phyloP scores from a whole-genome alignment of 2,329 filamentous ascomycete genomes.

The Exutisphaerella laricina region DNA sequence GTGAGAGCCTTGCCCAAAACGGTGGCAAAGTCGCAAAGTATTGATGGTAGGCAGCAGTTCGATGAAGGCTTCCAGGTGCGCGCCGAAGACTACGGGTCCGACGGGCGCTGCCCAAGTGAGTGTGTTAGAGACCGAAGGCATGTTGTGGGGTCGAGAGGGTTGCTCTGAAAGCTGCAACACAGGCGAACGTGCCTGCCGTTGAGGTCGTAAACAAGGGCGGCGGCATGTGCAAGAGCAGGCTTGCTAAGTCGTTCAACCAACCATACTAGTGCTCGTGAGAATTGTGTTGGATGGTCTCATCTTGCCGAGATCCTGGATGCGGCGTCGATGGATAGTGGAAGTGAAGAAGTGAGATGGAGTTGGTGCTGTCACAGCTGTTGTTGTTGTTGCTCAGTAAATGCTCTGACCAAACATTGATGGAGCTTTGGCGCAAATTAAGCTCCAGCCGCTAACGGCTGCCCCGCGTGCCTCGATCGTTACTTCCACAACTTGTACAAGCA shows the following conservation, averaged over 20 bases:
- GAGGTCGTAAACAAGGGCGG: too few species aligned
- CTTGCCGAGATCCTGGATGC: too few species aligned
- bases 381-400: not conserved
- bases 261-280: too few species aligned
- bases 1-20: slow-evolving; percentile 12
- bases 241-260: too few species aligned
- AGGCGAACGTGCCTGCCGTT: too few species aligned
- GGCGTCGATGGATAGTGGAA: too few species aligned
- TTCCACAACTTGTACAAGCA: not conserved
- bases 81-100: slow-evolving; percentile 6
- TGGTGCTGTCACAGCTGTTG: not conserved
- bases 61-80: slow-evolving; percentile 10
- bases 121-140: not conserved
- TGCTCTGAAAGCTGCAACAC: too few species aligned
- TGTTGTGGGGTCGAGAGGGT: too few species aligned
- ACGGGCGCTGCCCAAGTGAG: slow-evolving; percentile 15
- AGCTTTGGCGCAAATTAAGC: not conserved
- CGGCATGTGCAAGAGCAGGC: too few species aligned
- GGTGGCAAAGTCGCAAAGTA: slow-evolving; percentile 19
- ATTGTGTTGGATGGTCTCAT: too few species aligned
- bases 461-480: not conserved
- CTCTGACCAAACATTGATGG: not conserved
- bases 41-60: slow-evolving; percentile 6
- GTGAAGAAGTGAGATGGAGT: too few species aligned
- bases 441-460: not conserved